Percentiles rank a stretch among this genome's conserved stretches.
These are phyloP conservation scores for Hericium alpestre DNA, from an alignment of 768 basidiomycete species.

Conservation along the genomic window DNA sequence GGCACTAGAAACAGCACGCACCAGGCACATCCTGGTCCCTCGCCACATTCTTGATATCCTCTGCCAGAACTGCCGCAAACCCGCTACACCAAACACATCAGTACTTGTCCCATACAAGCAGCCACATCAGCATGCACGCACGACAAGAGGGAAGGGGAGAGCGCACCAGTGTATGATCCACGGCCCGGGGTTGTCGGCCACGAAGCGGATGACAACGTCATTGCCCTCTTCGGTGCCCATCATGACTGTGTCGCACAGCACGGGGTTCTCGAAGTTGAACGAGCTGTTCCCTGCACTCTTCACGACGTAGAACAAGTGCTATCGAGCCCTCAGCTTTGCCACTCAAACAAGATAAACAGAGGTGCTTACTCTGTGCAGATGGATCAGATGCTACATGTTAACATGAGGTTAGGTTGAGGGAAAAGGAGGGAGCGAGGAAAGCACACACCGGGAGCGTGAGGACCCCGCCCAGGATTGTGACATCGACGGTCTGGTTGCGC, in stretches of 20 bases:
- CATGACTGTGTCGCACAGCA: slow-evolving; percentile 33
- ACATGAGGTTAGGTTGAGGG: too few species aligned
- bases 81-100: slow-evolving; percentile 1
- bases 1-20: not conserved
- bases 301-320: slow-evolving; percentile 15
- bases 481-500: not conserved
- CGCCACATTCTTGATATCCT: slow-evolving; percentile 6
- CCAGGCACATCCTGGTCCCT: not conserved
- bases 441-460: not conserved
- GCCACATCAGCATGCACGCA: not conserved
- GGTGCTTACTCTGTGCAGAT: slow-evolving; percentile 6
- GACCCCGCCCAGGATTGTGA: not conserved
- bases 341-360: not conserved
- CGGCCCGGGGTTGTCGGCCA: slow-evolving; percentile 21
- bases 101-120: too few species aligned
- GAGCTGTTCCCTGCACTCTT: slow-evolving; percentile 8
- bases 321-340: not conserved
- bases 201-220: slow-evolving; percentile 17
- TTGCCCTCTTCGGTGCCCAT: slow-evolving; percentile 7
- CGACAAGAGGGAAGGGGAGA: not conserved
- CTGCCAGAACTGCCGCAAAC: slow-evolving; percentile 11
- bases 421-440: too few species aligned
- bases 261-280: slow-evolving; percentile 26
- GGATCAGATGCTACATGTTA: slow-evolving; percentile 5
- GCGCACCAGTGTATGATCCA: slow-evolving; percentile 19